Conservation (phyloP, 2,329 filamentous ascomycete genomes). For the Colletotrichum spaethianum region DNA sequence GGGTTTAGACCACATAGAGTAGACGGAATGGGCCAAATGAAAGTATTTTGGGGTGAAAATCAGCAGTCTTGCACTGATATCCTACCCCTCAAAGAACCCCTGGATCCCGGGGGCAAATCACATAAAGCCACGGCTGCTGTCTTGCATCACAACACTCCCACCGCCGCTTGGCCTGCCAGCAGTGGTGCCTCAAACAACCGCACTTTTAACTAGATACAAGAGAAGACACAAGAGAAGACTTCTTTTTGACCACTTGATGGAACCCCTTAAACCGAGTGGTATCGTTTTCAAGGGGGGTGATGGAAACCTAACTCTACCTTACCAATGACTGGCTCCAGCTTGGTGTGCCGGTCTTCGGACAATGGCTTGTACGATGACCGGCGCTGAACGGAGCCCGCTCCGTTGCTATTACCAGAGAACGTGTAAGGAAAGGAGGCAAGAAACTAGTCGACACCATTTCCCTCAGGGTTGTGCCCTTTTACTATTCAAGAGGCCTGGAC, state of each 20-base stretch:
- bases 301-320: neutral
- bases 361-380: neutral
- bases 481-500: neutral
- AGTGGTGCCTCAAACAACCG: too few relatives aligned
- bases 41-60: too few relatives aligned
- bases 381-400: neutral
- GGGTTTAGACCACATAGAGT: neutral
- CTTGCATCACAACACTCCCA: too few relatives aligned
- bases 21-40: neutral
- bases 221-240: too few relatives aligned
- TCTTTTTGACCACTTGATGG: too few relatives aligned
- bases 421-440: too few relatives aligned
- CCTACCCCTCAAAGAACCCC: neutral
- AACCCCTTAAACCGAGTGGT: neutral
- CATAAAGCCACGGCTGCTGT: too few relatives aligned
- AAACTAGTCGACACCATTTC: too few relatives aligned
- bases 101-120: neutral
- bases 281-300: neutral
- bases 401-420: neutral
- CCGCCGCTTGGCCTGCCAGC: too few relatives aligned
- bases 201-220: neutral
- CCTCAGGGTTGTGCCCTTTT: neutral
- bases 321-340: neutral
- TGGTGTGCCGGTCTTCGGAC: too few relatives aligned
- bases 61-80: neutral